A percentile compares a stretch with the other conserved stretches of the same genome.
phyloP scores from a whole-genome alignment of 306 rosid genomes.

The Inga oerstediana region DNA sequence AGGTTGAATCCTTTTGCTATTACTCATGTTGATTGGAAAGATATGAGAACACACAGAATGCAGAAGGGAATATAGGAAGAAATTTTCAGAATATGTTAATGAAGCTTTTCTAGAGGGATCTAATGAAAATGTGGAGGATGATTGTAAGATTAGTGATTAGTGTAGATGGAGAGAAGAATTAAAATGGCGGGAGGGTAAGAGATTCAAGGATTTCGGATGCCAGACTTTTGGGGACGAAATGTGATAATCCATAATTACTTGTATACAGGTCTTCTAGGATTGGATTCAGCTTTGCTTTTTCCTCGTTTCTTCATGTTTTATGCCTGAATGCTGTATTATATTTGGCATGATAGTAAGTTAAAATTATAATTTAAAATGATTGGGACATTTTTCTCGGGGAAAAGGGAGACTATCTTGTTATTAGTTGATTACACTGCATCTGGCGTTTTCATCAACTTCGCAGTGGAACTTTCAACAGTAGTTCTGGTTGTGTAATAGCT shows the following conservation, averaged over 20 bases:
- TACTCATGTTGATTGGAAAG: slow-evolving; percentile 2
- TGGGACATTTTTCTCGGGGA: neutral
- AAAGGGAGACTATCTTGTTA: neutral
- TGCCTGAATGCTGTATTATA: slow-evolving; percentile 21
- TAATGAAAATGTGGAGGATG: neutral
- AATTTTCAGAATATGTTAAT: neutral
- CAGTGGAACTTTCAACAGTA: neutral
- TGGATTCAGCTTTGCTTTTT: slow-evolving; percentile 2
- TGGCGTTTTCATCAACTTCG: neutral
- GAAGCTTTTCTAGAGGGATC: neutral
- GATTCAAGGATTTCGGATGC: neutral
- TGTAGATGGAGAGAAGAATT: neutral
- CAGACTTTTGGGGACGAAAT: neutral
- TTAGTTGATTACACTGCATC: neutral
- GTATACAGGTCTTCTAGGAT: neutral
- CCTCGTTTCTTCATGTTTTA: slow-evolving; percentile 20
- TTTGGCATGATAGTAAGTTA: neutral
- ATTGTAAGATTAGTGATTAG: neutral
- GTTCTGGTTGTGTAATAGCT: neutral
- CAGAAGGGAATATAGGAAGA: neutral
- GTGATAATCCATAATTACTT: neutral
- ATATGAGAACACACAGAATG: neutral
- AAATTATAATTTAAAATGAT: neutral
- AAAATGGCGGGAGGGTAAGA: neutral
- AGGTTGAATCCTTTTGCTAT: slow-evolving; percentile 12